phyloP scores from a whole-genome alignment of 1,284 basidiomycete genomes.

The Boletus smithii region DNA sequence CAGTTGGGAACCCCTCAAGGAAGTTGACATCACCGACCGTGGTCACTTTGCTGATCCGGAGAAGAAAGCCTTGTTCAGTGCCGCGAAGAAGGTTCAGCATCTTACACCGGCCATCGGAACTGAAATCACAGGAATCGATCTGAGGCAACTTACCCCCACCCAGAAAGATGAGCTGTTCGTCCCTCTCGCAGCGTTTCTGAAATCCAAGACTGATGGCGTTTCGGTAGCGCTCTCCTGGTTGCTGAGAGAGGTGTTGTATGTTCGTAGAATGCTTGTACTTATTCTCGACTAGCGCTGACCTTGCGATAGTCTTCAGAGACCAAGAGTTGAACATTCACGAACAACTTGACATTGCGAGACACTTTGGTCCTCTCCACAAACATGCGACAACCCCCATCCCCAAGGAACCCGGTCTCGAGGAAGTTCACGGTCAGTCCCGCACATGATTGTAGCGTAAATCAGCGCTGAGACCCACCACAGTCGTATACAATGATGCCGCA shows the following conservation, averaged over 20 bases:
- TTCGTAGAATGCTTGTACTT: slow-evolving; percentile 35
- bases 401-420: slow-evolving; percentile 66
- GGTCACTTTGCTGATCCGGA: slow-evolving; percentile 57
- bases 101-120: slow-evolving; percentile 65
- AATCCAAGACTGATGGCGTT: slow-evolving; percentile 3
- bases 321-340: slow-evolving; percentile 67
- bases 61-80: slow-evolving; percentile 54
- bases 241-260: slow-evolving; percentile 70
- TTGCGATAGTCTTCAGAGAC: slow-evolving; percentile 60
- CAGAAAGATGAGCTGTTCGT: slow-evolving; percentile 69
- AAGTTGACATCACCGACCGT: slow-evolving; percentile 60
- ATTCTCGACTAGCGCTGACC: slow-evolving; percentile 11
- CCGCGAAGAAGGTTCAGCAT: slow-evolving; percentile 57
- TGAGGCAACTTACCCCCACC: slow-evolving; percentile 52
- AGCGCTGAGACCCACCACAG: slow-evolving; percentile 32
- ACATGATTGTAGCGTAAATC: neutral
- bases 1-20: slow-evolving; percentile 60
- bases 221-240: slow-evolving; percentile 55
- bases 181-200: neutral
- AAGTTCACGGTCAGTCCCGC: slow-evolving; percentile 63
- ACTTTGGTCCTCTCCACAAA: slow-evolving; percentile 79
- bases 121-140: slow-evolving; percentile 60
- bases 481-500: slow-evolving; percentile 67
- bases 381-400: slow-evolving; percentile 80
- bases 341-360: slow-evolving; percentile 67